phyloP scores from a whole-genome alignment of 2,329 filamentous ascomycete species.

The Sclerotinia borealis region DNA sequence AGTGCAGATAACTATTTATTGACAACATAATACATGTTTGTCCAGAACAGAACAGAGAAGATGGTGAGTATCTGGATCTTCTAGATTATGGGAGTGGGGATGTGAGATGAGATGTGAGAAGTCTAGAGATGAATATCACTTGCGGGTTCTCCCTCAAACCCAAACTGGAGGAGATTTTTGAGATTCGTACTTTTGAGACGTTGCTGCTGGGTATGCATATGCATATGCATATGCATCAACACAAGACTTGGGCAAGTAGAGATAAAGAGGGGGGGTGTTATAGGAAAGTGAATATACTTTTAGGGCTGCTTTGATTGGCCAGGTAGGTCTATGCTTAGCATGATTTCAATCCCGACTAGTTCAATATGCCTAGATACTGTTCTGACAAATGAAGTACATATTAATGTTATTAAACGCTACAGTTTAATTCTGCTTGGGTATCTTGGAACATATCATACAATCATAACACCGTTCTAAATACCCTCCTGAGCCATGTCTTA shows the following conservation, averaged over 20 bases:
- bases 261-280: neutral
- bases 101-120: neutral
- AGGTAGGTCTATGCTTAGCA: neutral
- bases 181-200: neutral
- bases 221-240: neutral
- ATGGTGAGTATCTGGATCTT: neutral
- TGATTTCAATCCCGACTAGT: neutral
- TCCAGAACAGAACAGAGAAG: neutral
- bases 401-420: neutral
- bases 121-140: too few relatives aligned
- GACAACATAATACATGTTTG: neutral
- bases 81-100: too few relatives aligned
- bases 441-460: neutral
- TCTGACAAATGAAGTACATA: neutral
- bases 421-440: neutral
- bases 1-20: neutral
- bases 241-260: neutral
- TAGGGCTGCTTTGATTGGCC: constrained; percentile 3
- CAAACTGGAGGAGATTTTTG: too few relatives aligned
- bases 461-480: neutral
- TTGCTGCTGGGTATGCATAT: neutral
- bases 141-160: too few relatives aligned
- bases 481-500: neutral
- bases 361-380: neutral
- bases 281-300: neutral